Conservation (phyloP, 2,329 filamentous ascomycete species). For the Cordyceps farinosa region DNA sequence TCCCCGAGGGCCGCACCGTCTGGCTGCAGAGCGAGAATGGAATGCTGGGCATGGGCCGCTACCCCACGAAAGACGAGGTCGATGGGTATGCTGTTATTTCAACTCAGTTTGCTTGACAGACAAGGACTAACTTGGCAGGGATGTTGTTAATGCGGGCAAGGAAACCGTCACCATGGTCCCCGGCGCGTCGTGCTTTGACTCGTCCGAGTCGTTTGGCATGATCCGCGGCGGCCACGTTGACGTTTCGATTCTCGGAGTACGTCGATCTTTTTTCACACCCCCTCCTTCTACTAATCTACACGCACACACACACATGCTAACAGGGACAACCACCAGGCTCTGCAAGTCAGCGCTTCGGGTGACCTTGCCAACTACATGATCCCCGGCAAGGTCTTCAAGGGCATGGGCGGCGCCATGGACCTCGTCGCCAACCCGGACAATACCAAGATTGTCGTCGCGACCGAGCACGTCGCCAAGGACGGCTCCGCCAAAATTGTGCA, state of each 20-base stretch:
- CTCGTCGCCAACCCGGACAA: slow-evolving; percentile 66
- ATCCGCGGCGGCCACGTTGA: slow-evolving; percentile 82
- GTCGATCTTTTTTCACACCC: slow-evolving; percentile 19
- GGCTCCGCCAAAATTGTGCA: slow-evolving; percentile 65
- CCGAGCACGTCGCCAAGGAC: slow-evolving; percentile 67
- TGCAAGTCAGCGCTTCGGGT: slow-evolving; percentile 74
- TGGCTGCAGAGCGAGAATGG: slow-evolving; percentile 88
- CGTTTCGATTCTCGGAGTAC: slow-evolving; percentile 71
- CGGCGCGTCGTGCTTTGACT: slow-evolving; percentile 75
- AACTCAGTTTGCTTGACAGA: too few relatives aligned
- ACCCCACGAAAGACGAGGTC: slow-evolving; percentile 67
- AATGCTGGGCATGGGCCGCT: slow-evolving; percentile 77
- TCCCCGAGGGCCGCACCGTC: slow-evolving; percentile 65
- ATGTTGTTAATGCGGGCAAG: slow-evolving; percentile 84
- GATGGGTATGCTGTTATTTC: slow-evolving; percentile 48
- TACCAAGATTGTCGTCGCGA: slow-evolving; percentile 70
- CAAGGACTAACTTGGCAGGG: slow-evolving; percentile 34
- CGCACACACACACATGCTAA: background rate
- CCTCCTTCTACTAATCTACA: background rate
- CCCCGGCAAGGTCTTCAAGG: slow-evolving; percentile 81
- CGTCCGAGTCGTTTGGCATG: slow-evolving; percentile 80
- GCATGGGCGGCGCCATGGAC: slow-evolving; percentile 79
- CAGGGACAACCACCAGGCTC: slow-evolving; percentile 40
- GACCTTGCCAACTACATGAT: slow-evolving; percentile 91
- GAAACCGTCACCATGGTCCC: slow-evolving; percentile 79